Evolutionary conservation across 495 filamentous ascomycete genomes (phyloP).

Genomic region (Aspergillus campestris): DNA sequence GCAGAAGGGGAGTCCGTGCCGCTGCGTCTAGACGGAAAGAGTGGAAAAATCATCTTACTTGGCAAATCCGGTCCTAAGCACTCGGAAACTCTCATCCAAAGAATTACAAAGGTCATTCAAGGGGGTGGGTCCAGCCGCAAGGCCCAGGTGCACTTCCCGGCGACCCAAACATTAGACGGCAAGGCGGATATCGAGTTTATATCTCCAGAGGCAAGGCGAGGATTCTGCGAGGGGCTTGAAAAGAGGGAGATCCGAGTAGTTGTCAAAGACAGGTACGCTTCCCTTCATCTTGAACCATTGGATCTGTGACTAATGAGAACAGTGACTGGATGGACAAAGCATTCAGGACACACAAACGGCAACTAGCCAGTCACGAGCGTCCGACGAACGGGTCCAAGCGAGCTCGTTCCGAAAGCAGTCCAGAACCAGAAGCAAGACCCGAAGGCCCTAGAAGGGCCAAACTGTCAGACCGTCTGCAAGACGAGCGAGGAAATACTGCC

Average conservation of each 20-base stretch:
- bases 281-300: neutral
- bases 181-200: constrained; percentile 32
- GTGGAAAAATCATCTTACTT: constrained; percentile 1
- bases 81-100: constrained; percentile 10
- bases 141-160: constrained; percentile 26
- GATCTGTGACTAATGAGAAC: constrained; percentile 5
- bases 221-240: constrained; percentile 12
- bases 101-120: constrained; percentile 12
- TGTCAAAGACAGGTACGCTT: constrained; percentile 17
- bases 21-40: constrained; percentile 10
- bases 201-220: constrained; percentile 10
- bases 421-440: neutral
- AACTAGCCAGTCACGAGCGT: constrained; percentile 3
- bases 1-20: neutral
- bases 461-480: constrained; percentile 26
- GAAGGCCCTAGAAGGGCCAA: constrained; percentile 19
- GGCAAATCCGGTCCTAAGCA: neutral
- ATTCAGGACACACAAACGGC: constrained; percentile 18
- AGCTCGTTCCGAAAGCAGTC: neutral
- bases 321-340: constrained; percentile 31
- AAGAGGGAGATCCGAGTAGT: constrained; percentile 5
- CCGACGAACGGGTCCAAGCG: constrained; percentile 9
- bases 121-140: constrained; percentile 23
- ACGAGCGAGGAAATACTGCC: constrained; percentile 8
- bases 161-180: constrained; percentile 9